These are phyloP conservation scores for Sclerotiophoma versabilis DNA, from an alignment of 2,329 filamentous ascomycete species.

Conservation along the genomic window DNA sequence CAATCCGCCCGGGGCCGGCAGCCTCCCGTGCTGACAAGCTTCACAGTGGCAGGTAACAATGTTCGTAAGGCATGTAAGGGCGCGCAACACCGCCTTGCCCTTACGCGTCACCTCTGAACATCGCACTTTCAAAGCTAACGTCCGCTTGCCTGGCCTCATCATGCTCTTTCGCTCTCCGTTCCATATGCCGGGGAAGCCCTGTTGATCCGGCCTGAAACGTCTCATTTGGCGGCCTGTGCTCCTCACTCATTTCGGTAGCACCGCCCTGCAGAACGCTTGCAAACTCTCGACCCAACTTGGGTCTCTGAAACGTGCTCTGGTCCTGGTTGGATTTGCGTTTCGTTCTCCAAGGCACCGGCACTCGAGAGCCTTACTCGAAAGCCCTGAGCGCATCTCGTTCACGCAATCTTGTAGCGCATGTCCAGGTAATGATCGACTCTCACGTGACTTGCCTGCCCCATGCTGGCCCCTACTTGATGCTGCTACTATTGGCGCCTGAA, in stretches of 20 bases:
- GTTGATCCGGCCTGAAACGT: conserved; percentile 37
- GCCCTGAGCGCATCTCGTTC: conserved; percentile 13
- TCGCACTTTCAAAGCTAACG: conserved; percentile 2
- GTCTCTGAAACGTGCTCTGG: conserved; percentile 33
- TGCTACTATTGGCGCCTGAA: background rate
- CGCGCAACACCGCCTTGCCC: conserved; percentile 8
- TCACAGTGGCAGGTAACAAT: conserved; percentile 2
- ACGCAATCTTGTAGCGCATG: conserved; percentile 2
- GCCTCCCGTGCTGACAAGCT: conserved; percentile 22
- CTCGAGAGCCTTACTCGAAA: conserved; percentile 1
- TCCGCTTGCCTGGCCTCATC: conserved; percentile 16
- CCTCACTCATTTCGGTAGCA: conserved; percentile 37
- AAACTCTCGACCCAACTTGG: conserved; percentile 20
- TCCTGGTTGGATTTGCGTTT: conserved; percentile 34
- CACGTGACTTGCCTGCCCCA: background rate
- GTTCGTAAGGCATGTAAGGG: background rate
- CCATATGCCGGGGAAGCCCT: conserved; percentile 35
- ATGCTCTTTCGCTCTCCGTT: conserved; percentile 24
- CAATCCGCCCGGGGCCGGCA: conserved; percentile 19
- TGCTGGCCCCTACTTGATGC: no score
- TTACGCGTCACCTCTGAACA: conserved; percentile 13
- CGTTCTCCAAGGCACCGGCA: conserved; percentile 20
- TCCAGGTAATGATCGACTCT: background rate
- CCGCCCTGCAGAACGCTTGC: conserved; percentile 32
- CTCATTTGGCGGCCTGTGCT: conserved; percentile 35